Percentiles rank a stretch among this genome's conserved stretches.
Conservation (phyloP, 805 yeast species). For the Candida verbasci region DNA sequence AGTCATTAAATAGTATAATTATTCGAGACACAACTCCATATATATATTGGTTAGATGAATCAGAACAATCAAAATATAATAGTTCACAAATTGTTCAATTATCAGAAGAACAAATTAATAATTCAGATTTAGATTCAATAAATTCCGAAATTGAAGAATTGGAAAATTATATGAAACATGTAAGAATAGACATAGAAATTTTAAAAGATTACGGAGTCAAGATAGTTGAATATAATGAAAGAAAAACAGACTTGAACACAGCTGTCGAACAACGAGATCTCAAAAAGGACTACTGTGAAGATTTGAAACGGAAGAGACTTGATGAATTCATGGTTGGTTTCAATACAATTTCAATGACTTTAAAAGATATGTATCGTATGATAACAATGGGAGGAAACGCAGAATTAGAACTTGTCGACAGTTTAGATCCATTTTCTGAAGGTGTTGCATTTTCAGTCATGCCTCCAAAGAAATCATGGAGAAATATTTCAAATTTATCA, state of each 20-base stretch:
- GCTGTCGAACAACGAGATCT: constrained; percentile 67
- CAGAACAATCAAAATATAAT: constrained; percentile 31
- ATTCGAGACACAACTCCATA: constrained; percentile 52
- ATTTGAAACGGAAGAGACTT: constrained; percentile 64
- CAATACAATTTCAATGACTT: constrained; percentile 74
- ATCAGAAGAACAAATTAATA: constrained; percentile 47
- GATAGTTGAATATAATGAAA: constrained; percentile 54
- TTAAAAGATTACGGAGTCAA: constrained; percentile 73
- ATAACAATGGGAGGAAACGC: constrained; percentile 99
- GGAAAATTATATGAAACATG: constrained; percentile 51
- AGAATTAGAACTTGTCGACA: constrained; percentile 90
- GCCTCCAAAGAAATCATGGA: constrained; percentile 99
- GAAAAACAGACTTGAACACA: constrained; percentile 62
- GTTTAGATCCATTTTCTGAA: constrained; percentile 96
- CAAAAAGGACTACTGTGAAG: constrained; percentile 58
- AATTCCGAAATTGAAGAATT: constrained; percentile 49
- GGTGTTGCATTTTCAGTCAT: constrained; percentile 95
- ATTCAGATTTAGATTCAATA: constrained; percentile 44
- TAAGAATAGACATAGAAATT: constrained; percentile 67
- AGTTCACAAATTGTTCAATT: constrained; percentile 39
- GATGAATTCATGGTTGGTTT: constrained; percentile 95
- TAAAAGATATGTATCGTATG: constrained; percentile 97
- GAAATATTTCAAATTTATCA: constrained; percentile 86
- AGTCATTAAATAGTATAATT: constrained; percentile 40
- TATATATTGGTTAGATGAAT: constrained; percentile 46